Base-by-base conservation (phyloP, 164 flowering plant species). In the Magnolia kwangsiensis region DNA sequence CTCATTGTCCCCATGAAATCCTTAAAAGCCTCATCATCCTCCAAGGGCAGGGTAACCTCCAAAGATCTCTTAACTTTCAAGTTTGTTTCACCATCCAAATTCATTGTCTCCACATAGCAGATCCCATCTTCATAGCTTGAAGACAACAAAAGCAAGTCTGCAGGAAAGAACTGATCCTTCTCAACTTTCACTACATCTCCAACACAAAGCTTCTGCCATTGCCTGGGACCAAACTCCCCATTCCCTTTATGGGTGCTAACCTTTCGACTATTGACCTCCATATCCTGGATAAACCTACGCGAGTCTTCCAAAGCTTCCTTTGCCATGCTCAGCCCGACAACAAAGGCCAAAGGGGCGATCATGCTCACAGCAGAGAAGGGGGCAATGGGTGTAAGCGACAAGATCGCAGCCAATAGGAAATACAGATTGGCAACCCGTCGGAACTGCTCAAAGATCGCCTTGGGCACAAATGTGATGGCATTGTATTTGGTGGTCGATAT, bases 271-370 rank as follows among this genome's bases (percentile, higher is more conserved):
- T 93, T 93, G 73, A 88, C 82, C 78, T 91, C 88, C 82, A 88
- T 80, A 78, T 93, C 77, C 64, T 75, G 78, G 21, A 55, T 87
- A 79, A 94, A 96, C 80, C 99, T 82, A 10, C 89, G 89, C 94
- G 91, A 96, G 81, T 96, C 98, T 80, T 95, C 99, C 71, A 92
- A 71, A 66, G 95, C 99, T 84, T 95, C 98, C 82, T 96, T 96
- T 2, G 88, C 91, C 96, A 96, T 92, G 82, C 98, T 96, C 65
- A 96, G 86, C 75, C 99, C 99, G 69, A 96, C 94, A 75, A 96
- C 99, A 83, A 94, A 90, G 14, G 85, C 89, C 84, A 96, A 75
- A 14, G 99, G 99, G 50, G 96, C 94, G 78, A 96, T 90, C 97
- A 96, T 92, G 83, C 99, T 96, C 67, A 87, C 84, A 27, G 96